Percentiles rank a stretch among this genome's conserved stretches.
phyloP scores from a whole-genome alignment of 768 basidiomycete species.

The Suillus americanus region DNA sequence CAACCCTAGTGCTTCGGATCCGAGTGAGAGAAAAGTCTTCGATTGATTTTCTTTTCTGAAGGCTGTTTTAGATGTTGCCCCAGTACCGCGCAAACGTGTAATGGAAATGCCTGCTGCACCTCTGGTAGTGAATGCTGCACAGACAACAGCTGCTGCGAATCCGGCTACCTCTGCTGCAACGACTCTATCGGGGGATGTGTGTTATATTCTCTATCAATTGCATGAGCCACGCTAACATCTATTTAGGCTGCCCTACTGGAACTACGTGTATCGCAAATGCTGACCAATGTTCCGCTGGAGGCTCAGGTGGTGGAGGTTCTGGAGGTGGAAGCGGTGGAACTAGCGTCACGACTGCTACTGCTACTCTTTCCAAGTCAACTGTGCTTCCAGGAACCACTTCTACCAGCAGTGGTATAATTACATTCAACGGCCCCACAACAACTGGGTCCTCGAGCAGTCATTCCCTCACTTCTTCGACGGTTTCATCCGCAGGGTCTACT shows the following conservation, averaged over 20 bases:
- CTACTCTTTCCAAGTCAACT: background rate
- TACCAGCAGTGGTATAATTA: background rate
- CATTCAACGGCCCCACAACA: background rate
- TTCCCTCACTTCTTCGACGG: background rate
- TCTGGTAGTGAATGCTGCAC: background rate
- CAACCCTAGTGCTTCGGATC: constrained; percentile 13
- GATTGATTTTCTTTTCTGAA: background rate
- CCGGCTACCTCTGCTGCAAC: constrained; percentile 19
- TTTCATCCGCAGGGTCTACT: constrained; percentile 1
- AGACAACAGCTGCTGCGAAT: constrained; percentile 8
- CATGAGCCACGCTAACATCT: background rate
- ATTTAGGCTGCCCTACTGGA: constrained; percentile 19
- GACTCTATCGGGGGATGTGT: constrained; percentile 23
- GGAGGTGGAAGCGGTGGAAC: background rate
- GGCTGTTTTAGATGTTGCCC: constrained; percentile 19
- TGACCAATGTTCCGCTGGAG: background rate
- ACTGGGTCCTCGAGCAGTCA: background rate
- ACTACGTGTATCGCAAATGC: background rate
- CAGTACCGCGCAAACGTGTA: constrained; percentile 12
- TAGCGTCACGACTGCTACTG: background rate
- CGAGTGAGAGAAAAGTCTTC: background rate
- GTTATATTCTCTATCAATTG: background rate
- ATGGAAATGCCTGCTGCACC: constrained; percentile 13
- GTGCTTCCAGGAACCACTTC: background rate
- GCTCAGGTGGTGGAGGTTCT: background rate